Evolutionary conservation across 2,329 filamentous ascomycete species (phyloP).

Genomic region (Pseudocercospora eumusae): DNA sequence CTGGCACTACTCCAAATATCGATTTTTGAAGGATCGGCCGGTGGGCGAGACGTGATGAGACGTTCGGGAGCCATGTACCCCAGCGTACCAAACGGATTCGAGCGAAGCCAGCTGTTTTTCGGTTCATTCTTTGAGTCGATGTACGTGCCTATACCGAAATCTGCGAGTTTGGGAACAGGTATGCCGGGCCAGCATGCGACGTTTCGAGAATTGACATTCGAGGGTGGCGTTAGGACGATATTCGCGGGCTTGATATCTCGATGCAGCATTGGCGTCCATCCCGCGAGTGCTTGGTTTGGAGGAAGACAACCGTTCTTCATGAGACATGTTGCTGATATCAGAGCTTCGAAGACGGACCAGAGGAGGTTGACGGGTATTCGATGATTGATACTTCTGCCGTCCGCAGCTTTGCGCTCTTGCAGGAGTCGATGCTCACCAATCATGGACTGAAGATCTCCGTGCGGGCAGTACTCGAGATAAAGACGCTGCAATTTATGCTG

Average conservation of each 20-base stretch:
- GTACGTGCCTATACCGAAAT: background rate
- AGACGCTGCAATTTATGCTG: too few species aligned
- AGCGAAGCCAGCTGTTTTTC: background rate
- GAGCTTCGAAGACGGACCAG: background rate
- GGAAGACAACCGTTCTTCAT: background rate
- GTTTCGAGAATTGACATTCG: background rate
- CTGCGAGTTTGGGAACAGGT: background rate
- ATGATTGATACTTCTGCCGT: background rate
- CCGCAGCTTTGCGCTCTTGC: too few species aligned
- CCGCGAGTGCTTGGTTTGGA: background rate
- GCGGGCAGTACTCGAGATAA: too few species aligned
- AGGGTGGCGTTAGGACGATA: background rate
- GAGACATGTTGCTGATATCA: background rate
- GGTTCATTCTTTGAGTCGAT: too few species aligned
- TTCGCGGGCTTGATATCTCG: background rate
- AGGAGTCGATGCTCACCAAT: too few species aligned
- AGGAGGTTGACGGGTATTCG: background rate
- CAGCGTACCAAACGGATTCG: background rate
- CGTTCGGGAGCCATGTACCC: background rate
- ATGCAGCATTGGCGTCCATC: background rate
- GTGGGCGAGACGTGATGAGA: background rate
- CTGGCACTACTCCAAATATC: background rate
- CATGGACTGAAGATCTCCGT: too few species aligned
- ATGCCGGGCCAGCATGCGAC: background rate
- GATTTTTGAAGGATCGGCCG: background rate